Percentiles rank a stretch among this genome's conserved stretches.
Conservation (phyloP, 2,329 filamentous ascomycete species). For the Microdochium trichocladiopsis region DNA sequence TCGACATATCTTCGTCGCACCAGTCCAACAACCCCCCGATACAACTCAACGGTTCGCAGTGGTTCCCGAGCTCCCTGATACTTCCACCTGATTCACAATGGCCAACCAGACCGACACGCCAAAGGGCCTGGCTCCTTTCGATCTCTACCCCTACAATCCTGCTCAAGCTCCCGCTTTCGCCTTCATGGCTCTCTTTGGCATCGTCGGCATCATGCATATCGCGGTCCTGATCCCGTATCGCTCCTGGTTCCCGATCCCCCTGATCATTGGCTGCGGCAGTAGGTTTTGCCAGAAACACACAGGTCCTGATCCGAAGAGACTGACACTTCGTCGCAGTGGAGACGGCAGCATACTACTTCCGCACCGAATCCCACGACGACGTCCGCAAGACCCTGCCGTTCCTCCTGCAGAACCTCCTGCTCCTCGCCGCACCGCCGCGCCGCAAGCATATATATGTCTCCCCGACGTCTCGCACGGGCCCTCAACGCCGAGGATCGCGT, state of each 20-base stretch:
- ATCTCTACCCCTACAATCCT: conserved; percentile 8
- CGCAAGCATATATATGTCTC: conserved; percentile 33
- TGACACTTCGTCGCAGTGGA: conserved; percentile 22
- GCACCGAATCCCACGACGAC: conserved; percentile 11
- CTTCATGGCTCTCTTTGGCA: conserved; percentile 8
- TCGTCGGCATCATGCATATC: conserved; percentile 3
- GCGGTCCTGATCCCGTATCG: conserved; percentile 3
- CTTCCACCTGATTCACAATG: background rate
- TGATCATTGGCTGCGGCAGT: conserved; percentile 7
- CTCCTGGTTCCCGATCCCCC: conserved; percentile 6
- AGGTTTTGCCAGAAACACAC: background rate
- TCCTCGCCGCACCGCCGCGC: conserved; percentile 30
- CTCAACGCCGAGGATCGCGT: conserved; percentile 26
- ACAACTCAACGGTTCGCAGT: background rate
- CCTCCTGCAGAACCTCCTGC: conserved; percentile 27
- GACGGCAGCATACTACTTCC: conserved; percentile 23
- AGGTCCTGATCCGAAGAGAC: background rate
- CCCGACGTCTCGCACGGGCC: conserved; percentile 23
- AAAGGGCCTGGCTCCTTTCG: conserved; percentile 7
- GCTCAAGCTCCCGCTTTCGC: conserved; percentile 6
- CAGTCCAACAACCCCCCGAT: background rate
- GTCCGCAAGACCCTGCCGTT: conserved; percentile 16
- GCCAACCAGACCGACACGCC: conserved; percentile 4
- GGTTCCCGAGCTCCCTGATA: background rate
- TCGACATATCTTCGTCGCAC: background rate